Evolutionary conservation across 176 grass and related monocot species (phyloP), one percentile per base, ranked within the genome.

Genomic region (Elymus sibiricus): DNA sequence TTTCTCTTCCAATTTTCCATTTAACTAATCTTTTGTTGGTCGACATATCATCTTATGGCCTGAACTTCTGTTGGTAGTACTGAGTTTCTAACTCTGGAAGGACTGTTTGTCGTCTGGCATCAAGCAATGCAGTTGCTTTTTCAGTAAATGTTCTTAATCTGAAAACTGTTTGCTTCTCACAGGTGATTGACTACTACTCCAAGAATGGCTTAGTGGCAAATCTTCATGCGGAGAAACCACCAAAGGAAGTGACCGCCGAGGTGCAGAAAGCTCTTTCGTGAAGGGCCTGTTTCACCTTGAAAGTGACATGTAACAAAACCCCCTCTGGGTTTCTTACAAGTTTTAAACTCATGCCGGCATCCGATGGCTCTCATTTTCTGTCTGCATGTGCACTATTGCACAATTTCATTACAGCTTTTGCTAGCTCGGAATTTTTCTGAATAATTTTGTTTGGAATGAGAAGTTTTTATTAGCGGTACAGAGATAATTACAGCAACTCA

Each of bases 181-280:
- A 98, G 94, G 94, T 99, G 72, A 99, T 94, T 78, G 92, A 91
- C 35, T 98, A 98, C 84, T 95, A 95, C 72, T 85, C 87, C 25
- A 95, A 94, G 90, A 92, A 98, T 66, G 84, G 93, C 14, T 43
- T 94, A 58, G 93, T 95, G 26, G 92, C 58, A 2, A 93, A 94
- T 38, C 90, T 98, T 80, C 87, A 86, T n/a, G 97, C 97, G 2
- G 94, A 96, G 79, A 99, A 96, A 75, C 79, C 94, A 38, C 94
- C 94, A 5, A 93, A 87, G 79, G 94, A 96, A 70, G 94, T 99
- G 29, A 91, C 88, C 28, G 14, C 31, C 10, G 91, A 96, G 82
- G 85, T 96, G 72, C 86, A 96, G 84, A 95, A 93, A 86, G 79
- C 82, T 63, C 94, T 99, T 39, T 94, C 92, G 34, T 99, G 76